Evolutionary conservation across 345 rosid species (phyloP).

Genomic region (Physaria fendleri): DNA sequence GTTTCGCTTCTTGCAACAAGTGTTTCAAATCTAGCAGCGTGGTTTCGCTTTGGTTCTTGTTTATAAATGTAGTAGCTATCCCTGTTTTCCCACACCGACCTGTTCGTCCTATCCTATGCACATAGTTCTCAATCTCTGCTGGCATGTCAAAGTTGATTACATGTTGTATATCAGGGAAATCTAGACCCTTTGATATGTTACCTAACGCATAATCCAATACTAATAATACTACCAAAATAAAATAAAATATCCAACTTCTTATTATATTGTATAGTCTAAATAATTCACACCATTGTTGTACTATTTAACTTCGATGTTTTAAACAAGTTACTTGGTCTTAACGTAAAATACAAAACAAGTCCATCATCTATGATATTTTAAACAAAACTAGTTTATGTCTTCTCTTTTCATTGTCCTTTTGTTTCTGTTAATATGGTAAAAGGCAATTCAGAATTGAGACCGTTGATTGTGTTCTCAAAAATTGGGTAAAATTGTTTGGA

Average conservation of each 20-base stretch:
- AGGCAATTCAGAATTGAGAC: slow-evolving; percentile 13
- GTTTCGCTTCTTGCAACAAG: slow-evolving; percentile 77
- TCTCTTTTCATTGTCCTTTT: slow-evolving; percentile 28
- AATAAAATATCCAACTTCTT: slow-evolving; percentile 9
- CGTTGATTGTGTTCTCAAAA: slow-evolving; percentile 8
- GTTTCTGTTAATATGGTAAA: neutral
- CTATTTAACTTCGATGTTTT: slow-evolving; percentile 18
- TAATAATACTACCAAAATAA: slow-evolving; percentile 24
- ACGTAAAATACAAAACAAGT: slow-evolving; percentile 28
- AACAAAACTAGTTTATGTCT: slow-evolving; percentile 20
- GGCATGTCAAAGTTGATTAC: slow-evolving; percentile 93
- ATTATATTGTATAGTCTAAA: slow-evolving; percentile 7
- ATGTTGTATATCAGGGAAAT: slow-evolving; percentile 83
- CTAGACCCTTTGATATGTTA: too few species aligned
- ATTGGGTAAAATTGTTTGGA: neutral
- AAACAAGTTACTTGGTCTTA: slow-evolving; percentile 16
- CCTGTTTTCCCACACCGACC: slow-evolving; percentile 92
- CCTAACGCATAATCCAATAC: slow-evolving; percentile 23
- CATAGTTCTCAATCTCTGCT: slow-evolving; percentile 81
- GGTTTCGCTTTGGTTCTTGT: slow-evolving; percentile 85
- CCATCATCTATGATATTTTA: slow-evolving; percentile 17
- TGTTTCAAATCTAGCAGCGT: slow-evolving; percentile 81
- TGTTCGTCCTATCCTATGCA: slow-evolving; percentile 83
- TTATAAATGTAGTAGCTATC: slow-evolving; percentile 80
- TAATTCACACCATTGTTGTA: slow-evolving; percentile 23